Evolutionary conservation across 2,329 filamentous ascomycete genomes (phyloP).

Genomic region (Diaporthe longicolla): DNA sequence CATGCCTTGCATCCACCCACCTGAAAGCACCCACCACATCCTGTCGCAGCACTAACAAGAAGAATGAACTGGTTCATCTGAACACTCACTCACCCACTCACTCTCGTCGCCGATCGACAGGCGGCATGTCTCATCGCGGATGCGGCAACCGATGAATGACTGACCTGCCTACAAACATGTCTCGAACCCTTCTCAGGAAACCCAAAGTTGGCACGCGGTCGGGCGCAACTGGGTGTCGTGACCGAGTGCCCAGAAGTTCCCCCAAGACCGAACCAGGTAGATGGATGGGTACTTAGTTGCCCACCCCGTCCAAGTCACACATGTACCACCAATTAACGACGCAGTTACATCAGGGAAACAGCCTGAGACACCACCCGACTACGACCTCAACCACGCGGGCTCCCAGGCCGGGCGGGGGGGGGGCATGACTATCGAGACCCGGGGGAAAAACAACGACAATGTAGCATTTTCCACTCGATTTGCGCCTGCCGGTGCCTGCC

Average conservation of each 20-base stretch:
- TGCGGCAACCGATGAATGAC: background rate
- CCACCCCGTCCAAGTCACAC: no score
- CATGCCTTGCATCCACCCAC: no score
- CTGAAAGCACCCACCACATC: background rate
- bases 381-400: background rate
- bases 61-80: constrained; percentile 26
- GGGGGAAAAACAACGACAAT: background rate
- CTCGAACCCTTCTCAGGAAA: background rate
- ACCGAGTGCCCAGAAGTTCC: background rate
- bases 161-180: background rate
- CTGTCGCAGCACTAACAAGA: background rate
- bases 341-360: background rate
- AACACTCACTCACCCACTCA: background rate
- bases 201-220: background rate
- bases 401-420: no score
- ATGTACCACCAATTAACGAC: background rate
- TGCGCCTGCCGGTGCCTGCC: background rate
- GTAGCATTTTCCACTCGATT: background rate
- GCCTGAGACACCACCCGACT: constrained; percentile 5
- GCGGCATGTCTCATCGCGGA: constrained; percentile 18
- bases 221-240: background rate
- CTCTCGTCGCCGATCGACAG: background rate
- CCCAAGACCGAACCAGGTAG: background rate
- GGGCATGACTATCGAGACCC: no score
- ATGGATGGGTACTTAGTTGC: background rate